phyloP scores from a whole-genome alignment of 331 rosid genomes.

The Quercus lobata region DNA sequence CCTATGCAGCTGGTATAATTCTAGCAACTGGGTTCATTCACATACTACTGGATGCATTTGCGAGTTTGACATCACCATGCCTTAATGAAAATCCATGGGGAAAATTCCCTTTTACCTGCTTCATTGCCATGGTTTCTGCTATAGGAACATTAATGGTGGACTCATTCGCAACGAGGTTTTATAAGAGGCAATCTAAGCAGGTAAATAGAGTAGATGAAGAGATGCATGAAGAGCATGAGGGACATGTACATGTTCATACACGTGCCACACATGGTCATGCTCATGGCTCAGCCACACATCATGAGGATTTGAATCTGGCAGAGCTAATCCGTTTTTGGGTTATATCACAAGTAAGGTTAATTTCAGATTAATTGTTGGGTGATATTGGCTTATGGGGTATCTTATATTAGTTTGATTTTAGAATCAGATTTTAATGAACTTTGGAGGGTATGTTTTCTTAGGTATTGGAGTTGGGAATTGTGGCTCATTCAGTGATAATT shows the following conservation, averaged over 20 bases:
- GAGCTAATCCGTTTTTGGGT: slow-evolving; percentile 51
- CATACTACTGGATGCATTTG: slow-evolving; percentile 36
- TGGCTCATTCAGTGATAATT: slow-evolving; percentile 78
- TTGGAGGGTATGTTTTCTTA: slow-evolving; percentile 5
- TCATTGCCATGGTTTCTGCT: slow-evolving; percentile 63
- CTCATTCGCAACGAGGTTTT: slow-evolving; percentile 52
- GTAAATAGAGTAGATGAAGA: slow-evolving; percentile 38
- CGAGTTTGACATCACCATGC: slow-evolving; percentile 55
- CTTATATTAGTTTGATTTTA: neutral
- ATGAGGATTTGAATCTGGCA: slow-evolving; percentile 18
- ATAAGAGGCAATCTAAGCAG: slow-evolving; percentile 45
- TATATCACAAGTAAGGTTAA: slow-evolving; percentile 54
- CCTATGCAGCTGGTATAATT: slow-evolving; percentile 34
- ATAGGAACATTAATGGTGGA: slow-evolving; percentile 65
- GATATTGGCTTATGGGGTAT: neutral
- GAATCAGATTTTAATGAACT: neutral
- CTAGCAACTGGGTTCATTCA: slow-evolving; percentile 30
- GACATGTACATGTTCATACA: slow-evolving; percentile 61
- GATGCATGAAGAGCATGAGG: slow-evolving; percentile 42
- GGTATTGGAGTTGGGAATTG: slow-evolving; percentile 79
- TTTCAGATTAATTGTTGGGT: neutral
- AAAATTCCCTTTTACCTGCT: slow-evolving; percentile 46
- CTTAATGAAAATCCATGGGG: slow-evolving; percentile 54
- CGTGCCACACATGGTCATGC: slow-evolving; percentile 72
- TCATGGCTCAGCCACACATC: slow-evolving; percentile 43